These are phyloP conservation scores for Vicia faba DNA, from an alignment of 306 rosid species.

Conservation along the genomic window DNA sequence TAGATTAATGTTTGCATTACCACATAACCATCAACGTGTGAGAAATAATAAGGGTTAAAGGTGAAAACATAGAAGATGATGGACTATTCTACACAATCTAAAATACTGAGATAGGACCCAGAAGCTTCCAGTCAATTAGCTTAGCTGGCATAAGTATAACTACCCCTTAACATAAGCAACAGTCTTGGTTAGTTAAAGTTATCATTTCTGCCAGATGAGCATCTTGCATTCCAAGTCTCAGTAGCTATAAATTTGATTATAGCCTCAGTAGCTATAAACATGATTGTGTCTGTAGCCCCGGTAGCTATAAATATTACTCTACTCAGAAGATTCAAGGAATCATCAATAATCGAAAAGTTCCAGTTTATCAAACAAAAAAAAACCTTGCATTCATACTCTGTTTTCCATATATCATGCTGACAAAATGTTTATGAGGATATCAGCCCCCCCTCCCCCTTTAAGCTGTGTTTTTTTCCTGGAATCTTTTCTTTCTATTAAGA, in stretches of 20 bases:
- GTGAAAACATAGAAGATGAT: not conserved
- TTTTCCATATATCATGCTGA: constrained; percentile 6
- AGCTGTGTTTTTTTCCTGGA: not conserved
- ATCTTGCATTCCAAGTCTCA: constrained; percentile 9
- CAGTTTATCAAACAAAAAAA: not conserved
- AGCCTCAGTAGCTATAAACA: not conserved
- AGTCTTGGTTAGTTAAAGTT: not conserved
- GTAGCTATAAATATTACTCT: constrained; percentile 7
- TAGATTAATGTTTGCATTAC: constrained; percentile 35
- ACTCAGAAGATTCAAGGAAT: constrained; percentile 4
- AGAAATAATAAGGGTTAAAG: constrained; percentile 23
- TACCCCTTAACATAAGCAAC: not conserved
- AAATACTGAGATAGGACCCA: constrained; percentile 15
- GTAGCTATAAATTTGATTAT: not conserved
- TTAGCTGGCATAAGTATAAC: constrained; percentile 14
- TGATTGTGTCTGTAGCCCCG: not conserved
- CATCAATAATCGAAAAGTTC: not conserved
- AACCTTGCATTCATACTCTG: not conserved
- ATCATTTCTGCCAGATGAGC: not conserved
- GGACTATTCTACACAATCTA: not conserved
- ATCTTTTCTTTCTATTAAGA: not conserved
- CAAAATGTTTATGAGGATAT: not conserved
- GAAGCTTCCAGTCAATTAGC: constrained; percentile 13
- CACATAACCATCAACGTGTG: constrained; percentile 20
- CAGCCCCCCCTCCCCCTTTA: not conserved